These are phyloP conservation scores for Pichia sp. DNA, from an alignment of 1,139 yeast species.

Conservation along the genomic window DNA sequence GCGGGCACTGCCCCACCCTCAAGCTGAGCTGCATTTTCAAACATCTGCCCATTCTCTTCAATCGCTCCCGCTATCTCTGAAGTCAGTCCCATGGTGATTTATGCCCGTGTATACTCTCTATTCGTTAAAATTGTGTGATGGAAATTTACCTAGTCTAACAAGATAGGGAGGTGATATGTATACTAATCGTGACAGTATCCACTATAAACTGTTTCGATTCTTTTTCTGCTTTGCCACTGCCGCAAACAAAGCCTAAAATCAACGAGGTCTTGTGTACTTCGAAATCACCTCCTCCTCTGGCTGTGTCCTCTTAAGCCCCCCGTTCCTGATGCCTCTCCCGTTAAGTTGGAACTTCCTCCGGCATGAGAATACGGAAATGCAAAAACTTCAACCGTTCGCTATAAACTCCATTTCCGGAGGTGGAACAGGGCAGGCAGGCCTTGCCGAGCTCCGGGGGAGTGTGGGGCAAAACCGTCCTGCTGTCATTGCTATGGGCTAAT, in stretches of 20 bases:
- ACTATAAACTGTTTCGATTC: background rate
- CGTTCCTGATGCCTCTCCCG: background rate
- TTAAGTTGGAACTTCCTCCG: background rate
- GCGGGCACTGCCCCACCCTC: background rate
- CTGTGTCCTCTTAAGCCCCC: background rate
- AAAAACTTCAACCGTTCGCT: background rate
- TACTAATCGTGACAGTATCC: background rate
- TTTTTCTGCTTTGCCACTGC: background rate
- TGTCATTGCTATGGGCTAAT: background rate
- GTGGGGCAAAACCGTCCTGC: background rate
- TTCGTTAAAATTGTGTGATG: too few relatives aligned
- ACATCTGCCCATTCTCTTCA: slow-evolving; percentile 31
- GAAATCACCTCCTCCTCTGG: background rate
- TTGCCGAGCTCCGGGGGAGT: slow-evolving; percentile 5
- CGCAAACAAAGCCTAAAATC: background rate
- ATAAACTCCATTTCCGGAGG: background rate
- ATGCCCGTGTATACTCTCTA: background rate
- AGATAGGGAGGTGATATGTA: background rate
- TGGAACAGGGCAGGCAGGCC: background rate
- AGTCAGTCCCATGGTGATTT: slow-evolving; percentile 34
- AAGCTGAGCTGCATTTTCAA: slow-evolving; percentile 10
- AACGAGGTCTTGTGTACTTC: background rate
- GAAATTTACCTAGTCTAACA: too few relatives aligned
- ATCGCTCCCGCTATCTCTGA: slow-evolving; percentile 41
- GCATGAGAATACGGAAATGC: background rate